Evolutionary conservation across 257 asterid species (phyloP).

Genomic region (Datura wrightii): DNA sequence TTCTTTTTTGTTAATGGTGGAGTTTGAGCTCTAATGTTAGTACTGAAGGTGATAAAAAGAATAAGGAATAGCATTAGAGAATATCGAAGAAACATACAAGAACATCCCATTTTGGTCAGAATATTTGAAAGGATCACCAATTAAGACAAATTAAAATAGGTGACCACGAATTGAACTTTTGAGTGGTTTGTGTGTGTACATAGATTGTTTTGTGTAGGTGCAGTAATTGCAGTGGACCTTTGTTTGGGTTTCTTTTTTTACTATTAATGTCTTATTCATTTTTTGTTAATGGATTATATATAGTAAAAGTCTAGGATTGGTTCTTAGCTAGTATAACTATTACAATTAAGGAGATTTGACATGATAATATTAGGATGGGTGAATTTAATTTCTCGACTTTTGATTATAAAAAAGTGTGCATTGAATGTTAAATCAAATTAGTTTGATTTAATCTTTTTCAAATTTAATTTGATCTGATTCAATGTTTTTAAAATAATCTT

Average conservation of each 20-base stretch:
- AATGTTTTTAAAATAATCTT: too few relatives aligned
- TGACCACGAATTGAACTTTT: not conserved
- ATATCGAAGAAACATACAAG: not conserved
- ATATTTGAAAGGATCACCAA: not conserved
- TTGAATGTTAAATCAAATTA: too few relatives aligned
- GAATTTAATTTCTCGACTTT: too few relatives aligned
- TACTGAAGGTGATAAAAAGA: not conserved
- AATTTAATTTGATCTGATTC: too few relatives aligned
- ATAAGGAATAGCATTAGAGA: not conserved
- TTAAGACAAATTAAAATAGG: not conserved
- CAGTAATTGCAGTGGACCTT: not conserved
- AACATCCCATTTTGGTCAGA: not conserved
- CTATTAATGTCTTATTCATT: not conserved
- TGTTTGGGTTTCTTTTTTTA: not conserved
- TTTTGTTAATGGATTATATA: too few relatives aligned
- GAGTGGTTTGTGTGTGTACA: not conserved
- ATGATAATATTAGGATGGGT: too few relatives aligned
- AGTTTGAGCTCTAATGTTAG: not conserved
- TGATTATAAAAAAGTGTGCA: too few relatives aligned
- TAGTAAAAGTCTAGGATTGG: too few relatives aligned
- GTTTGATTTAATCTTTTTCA: too few relatives aligned
- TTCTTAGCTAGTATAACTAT: too few relatives aligned
- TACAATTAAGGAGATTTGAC: too few relatives aligned
- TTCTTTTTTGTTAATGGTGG: not conserved
- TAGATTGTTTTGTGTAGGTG: not conserved